Evolutionary conservation across 352 stramenopile species (phyloP).

Genomic region (Pythium rishiriense): DNA sequence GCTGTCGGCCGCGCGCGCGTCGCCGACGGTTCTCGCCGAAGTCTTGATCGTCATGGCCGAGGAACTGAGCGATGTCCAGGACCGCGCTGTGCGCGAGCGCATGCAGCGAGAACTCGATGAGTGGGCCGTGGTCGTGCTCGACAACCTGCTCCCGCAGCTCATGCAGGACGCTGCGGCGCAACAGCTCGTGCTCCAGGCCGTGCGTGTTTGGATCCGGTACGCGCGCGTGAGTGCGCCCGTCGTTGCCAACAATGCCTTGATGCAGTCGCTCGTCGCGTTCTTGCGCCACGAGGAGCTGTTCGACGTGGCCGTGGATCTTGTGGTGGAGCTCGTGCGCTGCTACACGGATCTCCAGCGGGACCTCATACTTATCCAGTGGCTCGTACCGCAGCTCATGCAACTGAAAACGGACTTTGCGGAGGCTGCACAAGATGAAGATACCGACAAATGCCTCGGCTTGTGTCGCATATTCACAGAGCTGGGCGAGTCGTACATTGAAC

Average conservation of each 20-base stretch:
- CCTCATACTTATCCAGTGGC: conserved; percentile 65
- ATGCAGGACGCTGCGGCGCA: conserved; percentile 71
- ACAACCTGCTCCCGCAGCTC: conserved; percentile 67
- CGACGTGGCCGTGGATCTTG: conserved; percentile 77
- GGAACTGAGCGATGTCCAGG: conserved; percentile 54
- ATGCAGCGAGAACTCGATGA: conserved; percentile 65
- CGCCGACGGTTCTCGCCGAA: conserved; percentile 45
- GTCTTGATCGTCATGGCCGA: conserved; percentile 72
- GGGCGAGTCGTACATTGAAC: conserved; percentile 80
- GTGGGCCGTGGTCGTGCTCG: conserved; percentile 57
- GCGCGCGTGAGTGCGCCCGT: conserved; percentile 39
- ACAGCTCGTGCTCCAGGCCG: conserved; percentile 55
- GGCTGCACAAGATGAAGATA: conserved; percentile 61
- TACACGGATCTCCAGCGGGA: conserved; percentile 56
- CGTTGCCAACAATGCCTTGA: conserved; percentile 62
- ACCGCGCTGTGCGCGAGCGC: conserved; percentile 43
- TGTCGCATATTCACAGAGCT: conserved; percentile 91
- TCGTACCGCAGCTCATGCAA: conserved; percentile 74
- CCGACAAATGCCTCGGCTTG: conserved; percentile 73
- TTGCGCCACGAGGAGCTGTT: conserved; percentile 78
- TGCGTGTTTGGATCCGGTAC: conserved; percentile 67
- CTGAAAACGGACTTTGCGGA: conserved; percentile 51
- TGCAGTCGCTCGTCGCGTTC: conserved; percentile 69
- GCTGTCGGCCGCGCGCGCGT: conserved; percentile 39
- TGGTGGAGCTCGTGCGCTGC: conserved; percentile 74